phyloP scores from a whole-genome alignment of 495 filamentous ascomycete genomes.

The Paragyromitra xinjiangensis region DNA sequence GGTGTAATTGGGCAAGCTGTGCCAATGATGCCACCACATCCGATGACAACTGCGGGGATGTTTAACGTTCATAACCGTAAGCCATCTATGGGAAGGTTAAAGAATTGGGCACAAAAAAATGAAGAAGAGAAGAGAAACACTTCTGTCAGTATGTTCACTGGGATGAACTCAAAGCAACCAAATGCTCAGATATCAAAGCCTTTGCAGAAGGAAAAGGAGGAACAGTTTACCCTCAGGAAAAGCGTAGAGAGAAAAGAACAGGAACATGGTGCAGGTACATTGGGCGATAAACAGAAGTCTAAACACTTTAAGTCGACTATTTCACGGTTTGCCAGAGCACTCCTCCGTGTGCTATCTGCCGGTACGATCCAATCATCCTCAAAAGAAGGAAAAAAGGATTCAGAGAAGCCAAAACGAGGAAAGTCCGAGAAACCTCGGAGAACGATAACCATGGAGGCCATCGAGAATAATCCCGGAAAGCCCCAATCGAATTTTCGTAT shows the following conservation, averaged over 20 bases:
- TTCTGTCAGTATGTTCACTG: slow-evolving; percentile 18
- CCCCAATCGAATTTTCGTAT: not conserved
- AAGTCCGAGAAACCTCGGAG: slow-evolving; percentile 15
- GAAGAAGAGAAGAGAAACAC: slow-evolving; percentile 31
- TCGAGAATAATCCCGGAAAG: slow-evolving; percentile 30
- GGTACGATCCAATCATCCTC: slow-evolving; percentile 21
- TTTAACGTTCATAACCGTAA: slow-evolving; percentile 10
- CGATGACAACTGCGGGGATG: not conserved
- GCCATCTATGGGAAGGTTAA: slow-evolving; percentile 24
- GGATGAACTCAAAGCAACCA: not conserved
- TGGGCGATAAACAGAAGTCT: slow-evolving; percentile 15
- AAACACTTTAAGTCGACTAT: slow-evolving; percentile 23
- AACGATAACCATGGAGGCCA: slow-evolving; percentile 36
- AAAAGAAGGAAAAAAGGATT: slow-evolving; percentile 16
- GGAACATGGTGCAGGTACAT: not conserved
- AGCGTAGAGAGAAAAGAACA: not conserved
- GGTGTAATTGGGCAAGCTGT: slow-evolving; percentile 31
- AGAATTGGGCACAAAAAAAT: slow-evolving; percentile 8
- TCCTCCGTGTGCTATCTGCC: slow-evolving; percentile 30
- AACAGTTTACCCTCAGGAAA: slow-evolving; percentile 6
- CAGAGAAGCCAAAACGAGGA: slow-evolving; percentile 32
- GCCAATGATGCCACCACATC: slow-evolving; percentile 36
- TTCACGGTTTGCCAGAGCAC: slow-evolving; percentile 35
- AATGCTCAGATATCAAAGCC: not conserved
- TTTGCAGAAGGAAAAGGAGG: slow-evolving; percentile 17